These are phyloP conservation scores for Flaveria robusta DNA, from an alignment of 129 eudicot genomes.

Conservation along the genomic window DNA sequence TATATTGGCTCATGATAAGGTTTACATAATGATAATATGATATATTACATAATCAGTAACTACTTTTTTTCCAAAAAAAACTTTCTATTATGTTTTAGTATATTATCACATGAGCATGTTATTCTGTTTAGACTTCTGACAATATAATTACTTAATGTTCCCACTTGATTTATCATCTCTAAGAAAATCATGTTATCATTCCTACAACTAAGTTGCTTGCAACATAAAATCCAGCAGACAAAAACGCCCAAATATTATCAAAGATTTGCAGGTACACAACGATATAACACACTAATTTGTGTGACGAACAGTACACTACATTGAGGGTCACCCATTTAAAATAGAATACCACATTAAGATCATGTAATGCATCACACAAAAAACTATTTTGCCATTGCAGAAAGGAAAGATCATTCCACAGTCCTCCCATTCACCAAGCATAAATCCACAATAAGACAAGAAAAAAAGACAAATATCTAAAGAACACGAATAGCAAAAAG, in stretches of 20 bases:
- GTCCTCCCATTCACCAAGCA: neutral
- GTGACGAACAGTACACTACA: neutral
- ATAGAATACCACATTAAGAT: constrained; percentile 10
- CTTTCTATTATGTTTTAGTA: neutral
- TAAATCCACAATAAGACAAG: neutral
- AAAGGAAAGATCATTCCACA: neutral
- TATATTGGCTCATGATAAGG: constrained; percentile 10
- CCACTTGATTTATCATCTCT: neutral
- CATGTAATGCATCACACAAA: neutral
- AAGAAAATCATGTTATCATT: neutral
- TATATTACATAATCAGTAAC: neutral
- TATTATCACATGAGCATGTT: neutral
- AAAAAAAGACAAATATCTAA: neutral
- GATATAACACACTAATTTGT: neutral
- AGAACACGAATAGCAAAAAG: neutral
- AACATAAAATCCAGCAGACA: neutral
- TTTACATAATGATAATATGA: neutral
- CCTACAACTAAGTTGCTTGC: neutral
- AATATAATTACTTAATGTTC: neutral
- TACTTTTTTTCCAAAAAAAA: neutral
- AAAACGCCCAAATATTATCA: neutral
- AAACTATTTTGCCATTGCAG: neutral
- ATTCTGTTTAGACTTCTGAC: constrained; percentile 7
- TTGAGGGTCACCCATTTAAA: neutral
- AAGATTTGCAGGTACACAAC: neutral